These are phyloP conservation scores for Fraxinus nigra DNA, from an alignment of 305 asterid species.

Conservation along the genomic window DNA sequence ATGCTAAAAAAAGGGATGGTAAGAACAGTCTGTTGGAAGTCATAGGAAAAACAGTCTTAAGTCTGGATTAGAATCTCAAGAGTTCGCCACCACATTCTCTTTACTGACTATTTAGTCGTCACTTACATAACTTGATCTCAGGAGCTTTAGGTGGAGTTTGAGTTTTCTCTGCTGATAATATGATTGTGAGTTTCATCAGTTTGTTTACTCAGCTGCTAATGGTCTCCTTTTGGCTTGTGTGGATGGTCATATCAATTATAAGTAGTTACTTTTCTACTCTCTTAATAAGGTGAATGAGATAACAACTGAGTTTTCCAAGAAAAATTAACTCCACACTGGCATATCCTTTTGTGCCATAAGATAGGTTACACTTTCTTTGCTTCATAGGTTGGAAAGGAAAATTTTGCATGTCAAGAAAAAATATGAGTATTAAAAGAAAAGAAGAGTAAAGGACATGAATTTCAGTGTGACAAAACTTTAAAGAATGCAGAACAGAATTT, in stretches of 20 bases:
- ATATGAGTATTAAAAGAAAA: neutral
- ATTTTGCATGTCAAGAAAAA: neutral
- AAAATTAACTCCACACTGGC: neutral
- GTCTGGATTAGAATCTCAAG: neutral
- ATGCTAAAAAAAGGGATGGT: neutral
- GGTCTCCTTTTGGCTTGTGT: neutral
- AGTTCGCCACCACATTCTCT: neutral
- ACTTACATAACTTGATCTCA: neutral
- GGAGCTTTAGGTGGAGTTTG: neutral
- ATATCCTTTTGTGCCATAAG: neutral
- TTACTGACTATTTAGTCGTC: neutral
- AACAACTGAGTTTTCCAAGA: neutral
- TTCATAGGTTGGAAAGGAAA: neutral
- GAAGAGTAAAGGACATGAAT: neutral
- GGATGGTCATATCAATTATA: neutral
- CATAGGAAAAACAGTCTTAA: neutral
- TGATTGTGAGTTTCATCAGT: neutral
- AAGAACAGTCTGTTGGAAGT: neutral
- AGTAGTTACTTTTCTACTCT: neutral
- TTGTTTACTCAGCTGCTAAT: neutral
- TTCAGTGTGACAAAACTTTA: neutral
- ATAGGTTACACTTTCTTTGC: neutral
- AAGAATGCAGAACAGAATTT: neutral
- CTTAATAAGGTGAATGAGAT: neutral
- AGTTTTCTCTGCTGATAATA: neutral